Conservation (phyloP, 106 monocot species). For the Chionographis japonica region DNA sequence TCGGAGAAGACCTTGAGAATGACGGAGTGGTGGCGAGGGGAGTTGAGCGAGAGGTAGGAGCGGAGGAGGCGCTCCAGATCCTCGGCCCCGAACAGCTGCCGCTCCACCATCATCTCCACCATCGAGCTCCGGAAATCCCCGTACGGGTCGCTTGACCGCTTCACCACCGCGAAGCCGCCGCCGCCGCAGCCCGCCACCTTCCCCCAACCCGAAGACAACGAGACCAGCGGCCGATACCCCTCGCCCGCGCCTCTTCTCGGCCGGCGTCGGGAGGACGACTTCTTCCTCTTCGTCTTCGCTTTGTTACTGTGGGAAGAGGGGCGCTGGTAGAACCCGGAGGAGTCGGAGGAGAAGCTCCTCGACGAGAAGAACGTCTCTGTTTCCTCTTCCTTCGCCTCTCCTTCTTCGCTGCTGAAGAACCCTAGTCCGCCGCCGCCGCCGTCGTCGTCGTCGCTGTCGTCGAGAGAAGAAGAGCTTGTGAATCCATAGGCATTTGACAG, state of each 20-base stretch:
- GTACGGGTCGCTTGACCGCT: conserved; percentile 57
- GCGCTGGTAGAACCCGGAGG: conserved; percentile 57
- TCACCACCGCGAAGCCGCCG: conserved; percentile 46
- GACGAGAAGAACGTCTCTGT: conserved; percentile 55
- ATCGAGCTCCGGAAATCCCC: conserved; percentile 63
- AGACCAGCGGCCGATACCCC: conserved; percentile 7
- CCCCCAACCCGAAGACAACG: conserved; percentile 3
- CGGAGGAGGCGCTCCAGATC: conserved; percentile 47
- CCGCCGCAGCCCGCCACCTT: not conserved
- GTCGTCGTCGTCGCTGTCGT: conserved; percentile 21
- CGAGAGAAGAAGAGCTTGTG: conserved; percentile 34
- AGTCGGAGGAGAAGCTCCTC: conserved; percentile 74
- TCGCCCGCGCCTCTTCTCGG: not conserved
- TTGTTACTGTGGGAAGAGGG: conserved; percentile 8
- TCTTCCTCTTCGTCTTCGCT: not conserved
- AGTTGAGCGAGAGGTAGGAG: conserved; percentile 55
- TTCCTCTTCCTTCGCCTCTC: conserved; percentile 22
- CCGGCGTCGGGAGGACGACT: not conserved
- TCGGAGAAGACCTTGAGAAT: conserved; percentile 64
- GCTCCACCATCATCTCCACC: conserved; percentile 71
- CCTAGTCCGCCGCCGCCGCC: not conserved
- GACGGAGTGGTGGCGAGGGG: conserved; percentile 37
- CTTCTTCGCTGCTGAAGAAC: conserved; percentile 39
- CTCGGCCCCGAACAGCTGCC: conserved; percentile 28
- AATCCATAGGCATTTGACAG: conserved; percentile 42